Base-by-base conservation (phyloP, 192 early-diverging fungal species). In the Coemansia sp. region DNA sequence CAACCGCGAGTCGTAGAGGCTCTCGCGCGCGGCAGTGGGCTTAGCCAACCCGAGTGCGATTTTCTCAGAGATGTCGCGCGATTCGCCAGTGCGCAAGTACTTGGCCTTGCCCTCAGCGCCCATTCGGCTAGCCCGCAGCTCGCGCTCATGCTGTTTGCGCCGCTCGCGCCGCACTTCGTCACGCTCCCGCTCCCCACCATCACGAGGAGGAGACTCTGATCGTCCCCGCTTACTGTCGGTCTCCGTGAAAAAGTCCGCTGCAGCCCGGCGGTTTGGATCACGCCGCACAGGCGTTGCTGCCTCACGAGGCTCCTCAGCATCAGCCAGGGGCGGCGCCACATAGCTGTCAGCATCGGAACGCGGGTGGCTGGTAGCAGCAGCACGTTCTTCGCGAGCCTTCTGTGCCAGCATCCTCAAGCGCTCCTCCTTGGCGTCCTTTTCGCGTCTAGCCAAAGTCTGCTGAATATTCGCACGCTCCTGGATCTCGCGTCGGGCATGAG, bases 1-100 rank as follows among this genome's bases (percentile, higher is more conserved):
- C 53, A 99, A 80, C 50, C 98, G 89, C 48, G 93, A 87, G 76
- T 99, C 98, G 73, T 91, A 98, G 90, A 98, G 86, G 51, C 92
- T 89, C 57, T 99, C 98, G 75, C 90, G 91, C 3, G 90, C 88
- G 32, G 87, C 72, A 3, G 98, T 90, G 7, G 96, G 98, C 66
- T 96, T 93, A 25, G 95, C 97, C 62, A 98, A 80, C 23, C 98
- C 98, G 57, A 99, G 86, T 0, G 98, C 98, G 61, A 99, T 93
- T 78, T 97, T 98, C 84, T 99, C 98, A 0, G 96, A 98, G 62
- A 99, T 95, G 85, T 99, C 98, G 74, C 98, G 89, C 2, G 90
- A 89, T 72, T 92, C 87, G 31, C 86, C 74, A 79, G 64, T 59
- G 15, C 75, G 73, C 67, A 63, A 58, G 32, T 90, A 82, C 73